Conservation (phyloP, 495 filamentous ascomycete species). For the Melanomma pulvis-pyrius region DNA sequence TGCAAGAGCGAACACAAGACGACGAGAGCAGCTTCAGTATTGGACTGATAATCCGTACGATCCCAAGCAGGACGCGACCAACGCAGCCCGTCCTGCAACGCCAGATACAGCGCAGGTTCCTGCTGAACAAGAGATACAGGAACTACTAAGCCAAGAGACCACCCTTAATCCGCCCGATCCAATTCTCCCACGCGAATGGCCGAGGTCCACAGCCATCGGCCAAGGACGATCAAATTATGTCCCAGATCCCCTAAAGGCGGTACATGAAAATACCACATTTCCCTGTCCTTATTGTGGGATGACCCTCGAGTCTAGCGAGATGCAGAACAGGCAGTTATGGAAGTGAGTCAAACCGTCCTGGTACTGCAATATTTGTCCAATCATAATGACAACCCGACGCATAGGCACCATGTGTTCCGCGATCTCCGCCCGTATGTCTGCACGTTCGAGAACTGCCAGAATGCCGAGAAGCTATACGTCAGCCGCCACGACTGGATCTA, state of each 20-base stretch:
- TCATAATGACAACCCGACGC: background rate
- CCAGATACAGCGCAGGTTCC: background rate
- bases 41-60: background rate
- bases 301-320: no score
- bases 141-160: no score
- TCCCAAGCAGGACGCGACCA: background rate
- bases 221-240: no score
- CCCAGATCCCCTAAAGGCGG: no score
- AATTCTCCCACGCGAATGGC: no score
- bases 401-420: background rate
- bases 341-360: background rate
- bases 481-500: constrained; percentile 1
- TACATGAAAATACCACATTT: no score
- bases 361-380: background rate
- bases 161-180: no score
- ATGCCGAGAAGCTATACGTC: background rate
- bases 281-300: no score
- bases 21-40: background rate
- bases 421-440: constrained; percentile 1
- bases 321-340: no score
- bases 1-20: background rate
- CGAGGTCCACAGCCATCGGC: no score
- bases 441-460: constrained; percentile 1
- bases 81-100: background rate
- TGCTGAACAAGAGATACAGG: background rate